These are phyloP conservation scores for Persicaria tinctoria DNA, from an alignment of 148 eudicot genomes.

Conservation along the genomic window DNA sequence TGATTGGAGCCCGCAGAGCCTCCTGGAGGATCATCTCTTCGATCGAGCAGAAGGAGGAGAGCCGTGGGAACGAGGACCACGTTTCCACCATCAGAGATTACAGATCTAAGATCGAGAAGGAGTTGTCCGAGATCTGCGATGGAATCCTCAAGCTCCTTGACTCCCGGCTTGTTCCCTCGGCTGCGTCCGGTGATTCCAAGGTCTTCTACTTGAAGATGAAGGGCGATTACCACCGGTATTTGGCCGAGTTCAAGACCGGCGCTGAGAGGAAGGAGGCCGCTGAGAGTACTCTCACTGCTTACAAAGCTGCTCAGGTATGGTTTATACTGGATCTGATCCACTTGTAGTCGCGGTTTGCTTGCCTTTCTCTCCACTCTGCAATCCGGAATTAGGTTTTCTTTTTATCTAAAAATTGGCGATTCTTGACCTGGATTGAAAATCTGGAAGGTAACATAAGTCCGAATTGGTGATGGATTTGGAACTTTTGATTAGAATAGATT, in stretches of 20 bases:
- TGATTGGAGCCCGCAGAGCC: conserved; percentile 68
- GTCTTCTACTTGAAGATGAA: conserved; percentile 73
- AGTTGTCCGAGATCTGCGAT: conserved; percentile 46
- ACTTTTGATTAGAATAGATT: background rate
- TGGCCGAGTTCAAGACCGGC: conserved; percentile 72
- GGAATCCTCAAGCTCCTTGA: conserved; percentile 54
- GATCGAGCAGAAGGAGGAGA: conserved; percentile 28
- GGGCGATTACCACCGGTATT: conserved; percentile 64
- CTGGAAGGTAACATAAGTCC: background rate
- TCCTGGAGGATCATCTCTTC: conserved; percentile 71
- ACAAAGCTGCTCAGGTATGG: conserved; percentile 62
- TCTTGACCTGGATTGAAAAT: background rate
- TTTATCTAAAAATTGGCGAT: background rate
- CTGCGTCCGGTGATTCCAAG: conserved; percentile 46
- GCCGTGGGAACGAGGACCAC: conserved; percentile 65
- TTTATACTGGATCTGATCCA: background rate
- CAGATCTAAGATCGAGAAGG: conserved; percentile 53
- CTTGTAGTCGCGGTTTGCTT: background rate
- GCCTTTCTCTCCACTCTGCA: background rate
- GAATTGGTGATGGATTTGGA: background rate
- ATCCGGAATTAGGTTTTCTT: background rate
- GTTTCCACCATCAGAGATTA: conserved; percentile 38
- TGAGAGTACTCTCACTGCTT: conserved; percentile 66
- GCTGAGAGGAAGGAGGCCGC: conserved; percentile 66
- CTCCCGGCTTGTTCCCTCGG: conserved; percentile 39